Percentiles rank a stretch among this genome's conserved stretches.
phyloP scores from a whole-genome alignment of 805 yeast genomes.

The Candida fluviatilis region DNA sequence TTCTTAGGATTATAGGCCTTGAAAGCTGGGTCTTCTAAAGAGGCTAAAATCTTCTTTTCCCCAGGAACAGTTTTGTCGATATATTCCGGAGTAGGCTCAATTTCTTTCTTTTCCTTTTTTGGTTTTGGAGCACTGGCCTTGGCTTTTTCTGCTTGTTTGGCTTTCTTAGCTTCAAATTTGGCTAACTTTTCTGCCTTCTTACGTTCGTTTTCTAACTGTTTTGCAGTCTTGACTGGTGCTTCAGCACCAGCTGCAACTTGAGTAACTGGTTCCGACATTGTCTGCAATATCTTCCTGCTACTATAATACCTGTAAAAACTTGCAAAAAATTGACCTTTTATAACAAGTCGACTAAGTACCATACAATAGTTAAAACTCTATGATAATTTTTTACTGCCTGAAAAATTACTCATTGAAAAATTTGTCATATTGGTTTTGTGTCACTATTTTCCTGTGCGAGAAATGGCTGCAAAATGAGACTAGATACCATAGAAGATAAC shows the following conservation, averaged over 20 bases:
- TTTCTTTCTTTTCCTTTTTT: conserved; percentile 63
- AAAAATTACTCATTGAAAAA: conserved; percentile 7
- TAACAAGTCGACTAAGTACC: conserved; percentile 14
- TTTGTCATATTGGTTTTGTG: conserved; percentile 7
- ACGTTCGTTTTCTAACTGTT: conserved; percentile 81
- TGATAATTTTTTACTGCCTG: conserved; percentile 5
- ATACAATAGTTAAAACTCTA: conserved; percentile 8
- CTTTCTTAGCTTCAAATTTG: conserved; percentile 81
- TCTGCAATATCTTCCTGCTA: conserved; percentile 4
- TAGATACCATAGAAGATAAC: too few relatives aligned
- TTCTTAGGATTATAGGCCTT: conserved; percentile 90
- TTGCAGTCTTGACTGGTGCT: conserved; percentile 57
- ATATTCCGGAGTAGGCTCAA: conserved; percentile 77
- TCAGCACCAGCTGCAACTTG: conserved; percentile 11
- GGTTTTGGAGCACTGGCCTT: conserved; percentile 48
- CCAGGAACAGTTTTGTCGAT: conserved; percentile 82
- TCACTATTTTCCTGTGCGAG: conserved; percentile 1
- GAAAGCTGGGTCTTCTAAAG: conserved; percentile 87
- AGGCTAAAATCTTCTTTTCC: conserved; percentile 83
- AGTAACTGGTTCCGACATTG: conserved; percentile 8
- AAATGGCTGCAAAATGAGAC: background rate
- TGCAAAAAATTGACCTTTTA: conserved; percentile 8
- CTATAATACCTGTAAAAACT: conserved; percentile 4
- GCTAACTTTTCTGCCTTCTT: conserved; percentile 86
- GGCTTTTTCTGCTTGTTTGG: conserved; percentile 38